Percentiles rank a stretch among this genome's conserved stretches.
These are phyloP conservation scores for Arthrobotrys pseudoclavata DNA, from an alignment of 2,329 filamentous ascomycete genomes.

Conservation along the genomic window DNA sequence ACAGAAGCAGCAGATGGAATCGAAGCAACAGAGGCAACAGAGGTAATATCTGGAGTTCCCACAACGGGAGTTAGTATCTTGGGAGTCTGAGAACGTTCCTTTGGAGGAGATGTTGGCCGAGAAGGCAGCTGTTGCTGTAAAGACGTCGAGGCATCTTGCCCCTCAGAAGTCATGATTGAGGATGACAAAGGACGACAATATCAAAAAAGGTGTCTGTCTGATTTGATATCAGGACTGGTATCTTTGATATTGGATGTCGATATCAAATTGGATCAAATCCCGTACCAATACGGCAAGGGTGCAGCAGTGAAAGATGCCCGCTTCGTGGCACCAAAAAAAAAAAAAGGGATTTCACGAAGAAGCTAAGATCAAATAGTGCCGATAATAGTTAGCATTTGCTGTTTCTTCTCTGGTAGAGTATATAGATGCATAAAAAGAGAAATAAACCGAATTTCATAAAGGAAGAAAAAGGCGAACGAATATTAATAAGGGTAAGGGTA, in stretches of 20 bases:
- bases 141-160: conserved; percentile 38
- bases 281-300: background rate
- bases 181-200: background rate
- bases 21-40: conserved; percentile 27
- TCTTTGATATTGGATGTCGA: conserved; percentile 2
- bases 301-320: background rate
- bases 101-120: conserved; percentile 49
- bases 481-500: background rate
- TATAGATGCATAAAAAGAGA: background rate
- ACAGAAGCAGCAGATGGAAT: conserved; percentile 14
- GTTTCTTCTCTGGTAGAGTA: background rate
- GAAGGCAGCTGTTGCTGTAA: conserved; percentile 43
- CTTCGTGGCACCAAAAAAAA: conserved; percentile 12
- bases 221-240: background rate
- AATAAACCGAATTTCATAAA: background rate
- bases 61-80: conserved; percentile 48
- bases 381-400: conserved; percentile 7
- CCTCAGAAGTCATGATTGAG: conserved; percentile 52
- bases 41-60: conserved; percentile 41
- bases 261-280: conserved; percentile 23
- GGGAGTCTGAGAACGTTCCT: conserved; percentile 56
- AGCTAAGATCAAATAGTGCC: background rate
- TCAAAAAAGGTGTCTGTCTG: background rate
- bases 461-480: background rate
- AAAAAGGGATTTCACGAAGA: conserved; percentile 11